A percentile compares a stretch with the other conserved stretches of the same genome.
Conservation (phyloP, 1,139 yeast species). For the Taiozyma onychis region DNA sequence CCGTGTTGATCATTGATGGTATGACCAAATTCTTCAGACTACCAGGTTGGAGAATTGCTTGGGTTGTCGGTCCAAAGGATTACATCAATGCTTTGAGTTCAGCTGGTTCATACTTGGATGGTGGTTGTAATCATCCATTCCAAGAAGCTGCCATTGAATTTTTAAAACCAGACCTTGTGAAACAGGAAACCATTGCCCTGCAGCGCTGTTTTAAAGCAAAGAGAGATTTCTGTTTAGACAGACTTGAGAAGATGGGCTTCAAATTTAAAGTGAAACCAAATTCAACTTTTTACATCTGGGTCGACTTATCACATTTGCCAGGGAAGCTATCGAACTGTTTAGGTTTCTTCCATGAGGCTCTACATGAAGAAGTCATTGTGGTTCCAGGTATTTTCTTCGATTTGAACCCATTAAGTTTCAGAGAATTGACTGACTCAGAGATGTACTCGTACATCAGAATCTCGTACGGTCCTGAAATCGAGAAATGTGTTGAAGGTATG, state of each 20-base stretch:
- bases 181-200: constrained; percentile 52
- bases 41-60: constrained; percentile 69
- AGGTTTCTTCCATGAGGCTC: constrained; percentile 65
- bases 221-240: constrained; percentile 50
- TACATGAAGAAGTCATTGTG: constrained; percentile 57
- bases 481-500: constrained; percentile 53
- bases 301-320: constrained; percentile 53
- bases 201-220: constrained; percentile 58
- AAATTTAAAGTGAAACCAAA: constrained; percentile 49
- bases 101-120: constrained; percentile 62
- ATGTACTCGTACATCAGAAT: constrained; percentile 61
- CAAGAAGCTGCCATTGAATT: constrained; percentile 59
- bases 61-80: constrained; percentile 65
- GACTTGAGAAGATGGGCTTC: constrained; percentile 55
- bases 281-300: constrained; percentile 63
- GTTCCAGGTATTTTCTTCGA: constrained; percentile 69
- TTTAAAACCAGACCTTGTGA: constrained; percentile 47
- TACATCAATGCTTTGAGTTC: constrained; percentile 54
- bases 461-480: constrained; percentile 60
- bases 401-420: constrained; percentile 58
- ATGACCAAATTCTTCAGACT: constrained; percentile 60
- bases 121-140: constrained; percentile 63
- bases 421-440: constrained; percentile 54
- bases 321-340: constrained; percentile 55
- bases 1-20: constrained; percentile 60